Evolutionary conservation across 345 rosid species (phyloP), one percentile per base, ranked within the genome.

Genomic region (Pistacia vera): DNA sequence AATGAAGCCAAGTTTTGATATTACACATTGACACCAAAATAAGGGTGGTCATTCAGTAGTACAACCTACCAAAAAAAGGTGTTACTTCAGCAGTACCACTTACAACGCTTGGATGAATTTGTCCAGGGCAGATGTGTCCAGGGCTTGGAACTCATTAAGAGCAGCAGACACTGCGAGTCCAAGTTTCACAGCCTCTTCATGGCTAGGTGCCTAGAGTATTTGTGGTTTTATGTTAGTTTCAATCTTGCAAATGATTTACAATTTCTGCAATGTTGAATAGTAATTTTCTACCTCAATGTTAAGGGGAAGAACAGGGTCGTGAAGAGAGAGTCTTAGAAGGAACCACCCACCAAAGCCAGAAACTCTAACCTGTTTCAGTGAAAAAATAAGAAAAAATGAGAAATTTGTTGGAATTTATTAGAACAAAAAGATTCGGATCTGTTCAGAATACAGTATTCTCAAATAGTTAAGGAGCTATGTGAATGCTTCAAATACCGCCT

Each of bases 301-400:
- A 57, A 97, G 98, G 77, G 99, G 98, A 78, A 97, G 97, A 81
- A 97, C 97, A 38, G 97, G 99, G 80, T 97, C 99, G 54, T 94
- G 99, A 63, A 94, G 97, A 0, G 99, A 94, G 62, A 97, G 97
- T 82, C 99, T 92, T 20, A 94, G 94, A 82, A 97, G 98, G 84
- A 97, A 91, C 98, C 99, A 97, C 81, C 99, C 99, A 72, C 96
- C 92, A 73, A 83, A 89, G 18, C 95, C 96, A 70, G 98, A 97
- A 59, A 88, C 97, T 48, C 98, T 94, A 71, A 97, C 91, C 98
- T 92, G 81, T 74, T 76, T 78, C 22, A 64, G 58, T 4, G 20
- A 55, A n/a, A 22, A 33, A 67, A 68, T 62, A 25, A 3, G 46
- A 64, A 66, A 28, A 54, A 14, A 67, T 48, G 20, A 63, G 68